phyloP scores from a whole-genome alignment of 768 basidiomycete species.

The Tremella fuciformis region DNA sequence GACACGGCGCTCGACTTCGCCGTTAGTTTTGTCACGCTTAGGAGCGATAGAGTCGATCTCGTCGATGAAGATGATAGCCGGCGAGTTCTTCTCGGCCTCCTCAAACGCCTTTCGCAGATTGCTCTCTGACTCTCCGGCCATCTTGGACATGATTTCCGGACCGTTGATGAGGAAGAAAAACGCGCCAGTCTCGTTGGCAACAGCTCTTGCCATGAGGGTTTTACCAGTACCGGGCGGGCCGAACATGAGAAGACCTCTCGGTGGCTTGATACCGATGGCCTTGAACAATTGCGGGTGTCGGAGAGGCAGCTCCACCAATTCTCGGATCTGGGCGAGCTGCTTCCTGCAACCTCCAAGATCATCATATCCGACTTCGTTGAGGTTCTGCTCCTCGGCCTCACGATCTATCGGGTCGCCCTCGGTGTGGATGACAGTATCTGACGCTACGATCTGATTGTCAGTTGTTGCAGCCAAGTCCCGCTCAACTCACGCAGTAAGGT shows the following conservation, averaged over 20 bases:
- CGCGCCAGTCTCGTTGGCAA: slow-evolving; percentile 98
- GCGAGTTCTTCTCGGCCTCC: slow-evolving; percentile 99
- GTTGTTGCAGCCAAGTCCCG: neutral
- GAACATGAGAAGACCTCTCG: slow-evolving; percentile 96
- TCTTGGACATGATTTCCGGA: slow-evolving; percentile 99
- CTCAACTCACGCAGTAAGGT: slow-evolving; percentile 73
- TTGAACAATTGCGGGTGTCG: slow-evolving; percentile 99
- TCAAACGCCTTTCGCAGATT: slow-evolving; percentile 98
- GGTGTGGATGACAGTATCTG: slow-evolving; percentile 72
- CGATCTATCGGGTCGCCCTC: slow-evolving; percentile 99
- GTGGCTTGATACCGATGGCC: slow-evolving; percentile 99
- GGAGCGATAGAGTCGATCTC: slow-evolving; percentile 99
- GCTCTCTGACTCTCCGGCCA: slow-evolving; percentile 98
- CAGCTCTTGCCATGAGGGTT: slow-evolving; percentile 98
- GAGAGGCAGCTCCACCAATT: slow-evolving; percentile 94
- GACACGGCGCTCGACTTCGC: slow-evolving; percentile 98
- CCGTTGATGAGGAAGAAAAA: slow-evolving; percentile 99
- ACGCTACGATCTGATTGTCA: slow-evolving; percentile 71
- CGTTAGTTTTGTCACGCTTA: slow-evolving; percentile 99
- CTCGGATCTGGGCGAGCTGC: slow-evolving; percentile 94
- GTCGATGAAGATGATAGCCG: slow-evolving; percentile 95
- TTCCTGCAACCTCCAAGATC: slow-evolving; percentile 99
- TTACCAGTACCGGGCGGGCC: slow-evolving; percentile 99
- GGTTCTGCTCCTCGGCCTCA: slow-evolving; percentile 95
- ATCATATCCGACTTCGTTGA: slow-evolving; percentile 96